These are phyloP conservation scores for Colletotrichum musae DNA, from an alignment of 2,329 filamentous ascomycete genomes.

Conservation along the genomic window DNA sequence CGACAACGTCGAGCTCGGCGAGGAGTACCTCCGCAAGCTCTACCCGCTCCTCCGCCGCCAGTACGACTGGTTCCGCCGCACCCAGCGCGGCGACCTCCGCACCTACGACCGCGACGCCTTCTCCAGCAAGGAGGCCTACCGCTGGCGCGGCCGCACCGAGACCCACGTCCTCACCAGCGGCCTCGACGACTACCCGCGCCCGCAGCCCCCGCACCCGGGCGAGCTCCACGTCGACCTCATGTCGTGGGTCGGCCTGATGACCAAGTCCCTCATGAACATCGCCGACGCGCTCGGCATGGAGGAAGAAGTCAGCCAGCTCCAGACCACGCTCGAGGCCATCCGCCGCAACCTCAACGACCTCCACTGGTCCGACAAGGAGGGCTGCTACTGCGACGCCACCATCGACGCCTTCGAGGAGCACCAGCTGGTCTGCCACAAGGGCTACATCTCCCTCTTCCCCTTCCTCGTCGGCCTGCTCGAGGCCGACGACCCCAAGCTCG, in stretches of 20 bases:
- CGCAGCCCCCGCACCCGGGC: slow-evolving; percentile 93
- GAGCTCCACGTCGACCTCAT: slow-evolving; percentile 96
- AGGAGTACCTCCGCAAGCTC: slow-evolving; percentile 80
- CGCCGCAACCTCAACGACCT: slow-evolving; percentile 89
- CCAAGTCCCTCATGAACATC: slow-evolving; percentile 85
- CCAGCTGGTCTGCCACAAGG: slow-evolving; percentile 92
- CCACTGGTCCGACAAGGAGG: slow-evolving; percentile 87
- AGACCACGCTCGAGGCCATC: slow-evolving; percentile 81
- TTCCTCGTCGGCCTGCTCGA: slow-evolving; percentile 88
- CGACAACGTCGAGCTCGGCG: slow-evolving; percentile 76
- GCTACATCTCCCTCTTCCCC: slow-evolving; percentile 94
- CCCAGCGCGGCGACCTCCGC: slow-evolving; percentile 90
- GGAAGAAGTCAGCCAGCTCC: slow-evolving; percentile 83
- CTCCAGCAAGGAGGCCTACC: slow-evolving; percentile 91
- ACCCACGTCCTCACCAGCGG: slow-evolving; percentile 93
- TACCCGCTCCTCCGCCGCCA: slow-evolving; percentile 92
- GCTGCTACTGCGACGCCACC: slow-evolving; percentile 94
- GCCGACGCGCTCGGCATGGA: slow-evolving; percentile 80
- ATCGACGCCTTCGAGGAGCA: slow-evolving; percentile 97
- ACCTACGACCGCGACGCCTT: slow-evolving; percentile 91
- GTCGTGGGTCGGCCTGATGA: slow-evolving; percentile 98
- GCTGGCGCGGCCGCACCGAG: slow-evolving; percentile 92
- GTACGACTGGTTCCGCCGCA: slow-evolving; percentile 95
- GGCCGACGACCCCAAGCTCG: slow-evolving; percentile 80
- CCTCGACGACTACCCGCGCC: slow-evolving; percentile 94